Evolutionary conservation across 306 rosid species (phyloP).

Genomic region (Mimosa pudica): DNA sequence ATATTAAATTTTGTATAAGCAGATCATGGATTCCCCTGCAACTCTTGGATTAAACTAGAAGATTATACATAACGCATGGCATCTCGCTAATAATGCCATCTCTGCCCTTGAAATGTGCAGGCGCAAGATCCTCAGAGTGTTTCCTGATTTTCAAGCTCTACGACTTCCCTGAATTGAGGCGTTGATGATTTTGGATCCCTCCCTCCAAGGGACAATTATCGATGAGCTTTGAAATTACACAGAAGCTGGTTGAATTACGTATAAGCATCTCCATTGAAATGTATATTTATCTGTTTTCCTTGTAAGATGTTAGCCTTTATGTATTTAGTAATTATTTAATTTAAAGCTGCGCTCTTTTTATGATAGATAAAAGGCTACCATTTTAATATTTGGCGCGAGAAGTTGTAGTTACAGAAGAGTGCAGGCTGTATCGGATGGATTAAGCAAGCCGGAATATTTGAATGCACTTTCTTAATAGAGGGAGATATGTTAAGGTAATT

Average conservation of each 20-base stretch:
- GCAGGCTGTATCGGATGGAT: background rate
- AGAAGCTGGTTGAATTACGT: background rate
- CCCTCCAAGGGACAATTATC: background rate
- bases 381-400: background rate
- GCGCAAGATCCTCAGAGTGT: background rate
- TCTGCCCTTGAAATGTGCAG: background rate
- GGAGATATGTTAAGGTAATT: background rate
- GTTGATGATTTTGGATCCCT: background rate
- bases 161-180: background rate
- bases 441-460: background rate
- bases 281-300: background rate
- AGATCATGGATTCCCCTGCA: background rate
- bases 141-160: background rate
- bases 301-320: background rate
- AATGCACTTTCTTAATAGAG: background rate
- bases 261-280: background rate
- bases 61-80: background rate
- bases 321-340: background rate
- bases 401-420: background rate
- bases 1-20: background rate
- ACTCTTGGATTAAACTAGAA: background rate
- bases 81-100: background rate
- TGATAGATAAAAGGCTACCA: background rate
- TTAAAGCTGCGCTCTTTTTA: background rate
- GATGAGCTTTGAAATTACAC: background rate